Conservation (phyloP, 2,329 filamentous ascomycete genomes). For the Cytospora mali region DNA sequence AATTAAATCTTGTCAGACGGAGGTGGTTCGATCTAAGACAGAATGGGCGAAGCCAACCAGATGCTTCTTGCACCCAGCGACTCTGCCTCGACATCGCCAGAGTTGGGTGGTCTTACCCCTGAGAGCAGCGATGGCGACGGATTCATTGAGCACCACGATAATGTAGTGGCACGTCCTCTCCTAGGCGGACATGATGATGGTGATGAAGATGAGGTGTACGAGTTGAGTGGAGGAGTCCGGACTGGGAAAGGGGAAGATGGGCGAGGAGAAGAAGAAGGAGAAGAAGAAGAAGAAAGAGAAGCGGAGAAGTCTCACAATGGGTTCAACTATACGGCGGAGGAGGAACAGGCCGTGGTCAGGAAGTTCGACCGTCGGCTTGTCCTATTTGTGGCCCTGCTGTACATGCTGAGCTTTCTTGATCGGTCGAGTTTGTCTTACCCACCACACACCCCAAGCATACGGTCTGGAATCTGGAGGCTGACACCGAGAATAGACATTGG, state of each 20-base stretch:
- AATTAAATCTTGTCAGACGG: too few relatives aligned
- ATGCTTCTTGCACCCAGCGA: neutral
- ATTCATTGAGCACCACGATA: conserved; percentile 19
- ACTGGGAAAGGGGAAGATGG: too few relatives aligned
- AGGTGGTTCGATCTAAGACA: neutral
- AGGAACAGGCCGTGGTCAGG: conserved; percentile 70
- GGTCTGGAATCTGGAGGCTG: neutral
- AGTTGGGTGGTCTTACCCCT: conserved; percentile 30
- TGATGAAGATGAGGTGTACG: conserved; percentile 30
- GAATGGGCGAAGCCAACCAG: conserved; percentile 2
- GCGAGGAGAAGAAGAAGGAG: neutral
- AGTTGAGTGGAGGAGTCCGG: conserved; percentile 27
- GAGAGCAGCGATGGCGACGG: conserved; percentile 30
- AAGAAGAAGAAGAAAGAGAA: neutral
- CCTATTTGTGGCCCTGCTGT: conserved; percentile 78
- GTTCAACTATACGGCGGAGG: conserved; percentile 60
- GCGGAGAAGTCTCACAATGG: conserved; percentile 28
- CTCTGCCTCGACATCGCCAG: conserved; percentile 15
- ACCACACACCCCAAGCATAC: too few relatives aligned
- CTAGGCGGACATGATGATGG: conserved; percentile 6
- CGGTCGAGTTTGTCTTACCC: conserved; percentile 65
- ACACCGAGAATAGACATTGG: conserved; percentile 54
- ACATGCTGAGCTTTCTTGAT: conserved; percentile 84
- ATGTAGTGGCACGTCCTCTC: conserved; percentile 4
- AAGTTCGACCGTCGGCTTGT: conserved; percentile 81